Evolutionary conservation across 495 filamentous ascomycete species (phyloP).

Genomic region (Aspergillus ellipticus): DNA sequence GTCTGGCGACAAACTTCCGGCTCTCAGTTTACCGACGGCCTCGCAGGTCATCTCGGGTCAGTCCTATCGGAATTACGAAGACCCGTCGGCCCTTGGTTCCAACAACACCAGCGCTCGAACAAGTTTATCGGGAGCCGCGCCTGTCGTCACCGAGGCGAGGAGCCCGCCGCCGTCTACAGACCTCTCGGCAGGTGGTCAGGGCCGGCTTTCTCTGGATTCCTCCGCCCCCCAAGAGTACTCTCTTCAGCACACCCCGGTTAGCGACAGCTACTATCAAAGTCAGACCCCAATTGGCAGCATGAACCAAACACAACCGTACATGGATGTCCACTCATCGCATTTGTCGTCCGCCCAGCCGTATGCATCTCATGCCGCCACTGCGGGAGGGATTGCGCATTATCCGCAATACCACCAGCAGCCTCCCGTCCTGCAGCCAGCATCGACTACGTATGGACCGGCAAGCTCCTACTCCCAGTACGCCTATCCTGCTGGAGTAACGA

Average conservation of each 20-base stretch:
- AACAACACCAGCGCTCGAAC: conserved; percentile 34
- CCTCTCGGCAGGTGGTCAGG: conserved; percentile 29
- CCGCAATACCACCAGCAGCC: conserved; percentile 73
- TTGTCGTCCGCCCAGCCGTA: conserved; percentile 80
- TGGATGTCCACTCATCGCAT: conserved; percentile 77
- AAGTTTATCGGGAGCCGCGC: conserved; percentile 36
- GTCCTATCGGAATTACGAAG: conserved; percentile 48
- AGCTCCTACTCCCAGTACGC: conserved; percentile 66
- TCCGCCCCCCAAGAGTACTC: conserved; percentile 31
- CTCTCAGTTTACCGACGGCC: conserved; percentile 69
- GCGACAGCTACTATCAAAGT: conserved; percentile 39
- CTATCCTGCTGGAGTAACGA: conserved; percentile 72
- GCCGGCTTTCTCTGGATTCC: conserved; percentile 37
- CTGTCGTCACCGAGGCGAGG: conserved; percentile 28
- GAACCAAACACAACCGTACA: conserved; percentile 79
- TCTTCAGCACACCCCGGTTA: conserved; percentile 24
- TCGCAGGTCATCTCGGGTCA: conserved; percentile 56
- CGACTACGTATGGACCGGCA: conserved; percentile 64
- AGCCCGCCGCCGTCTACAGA: conserved; percentile 36
- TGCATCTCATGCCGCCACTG: conserved; percentile 75
- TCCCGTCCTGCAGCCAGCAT: conserved; percentile 75
- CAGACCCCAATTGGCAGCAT: conserved; percentile 61
- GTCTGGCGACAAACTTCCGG: conserved; percentile 73
- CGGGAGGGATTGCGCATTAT: conserved; percentile 66
- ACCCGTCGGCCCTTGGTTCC: conserved; percentile 27